These are phyloP conservation scores for Dichotomopilus funicola DNA, from an alignment of 2,329 filamentous ascomycete species.

Conservation along the genomic window DNA sequence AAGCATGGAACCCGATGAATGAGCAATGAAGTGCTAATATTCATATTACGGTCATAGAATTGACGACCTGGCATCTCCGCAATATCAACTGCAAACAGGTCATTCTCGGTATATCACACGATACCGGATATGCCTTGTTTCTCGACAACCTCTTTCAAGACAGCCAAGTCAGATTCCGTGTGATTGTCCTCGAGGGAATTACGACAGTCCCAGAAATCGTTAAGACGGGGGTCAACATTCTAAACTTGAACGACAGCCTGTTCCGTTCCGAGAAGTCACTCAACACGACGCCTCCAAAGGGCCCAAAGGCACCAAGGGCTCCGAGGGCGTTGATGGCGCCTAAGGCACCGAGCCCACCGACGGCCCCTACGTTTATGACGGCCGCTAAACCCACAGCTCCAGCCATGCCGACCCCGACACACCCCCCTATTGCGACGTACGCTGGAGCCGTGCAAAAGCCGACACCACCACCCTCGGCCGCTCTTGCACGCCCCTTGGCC, in stretches of 20 bases:
- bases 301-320: no score
- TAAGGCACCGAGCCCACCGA: no score
- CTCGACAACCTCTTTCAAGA: conserved; percentile 48
- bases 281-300: conserved; percentile 26
- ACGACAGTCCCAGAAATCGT: conserved; percentile 45
- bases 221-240: conserved; percentile 40
- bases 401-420: conserved; percentile 24
- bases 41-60: conserved; percentile 32
- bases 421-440: conserved; percentile 25
- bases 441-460: conserved; percentile 31
- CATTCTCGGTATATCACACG: conserved; percentile 55
- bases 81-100: conserved; percentile 58
- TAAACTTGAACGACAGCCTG: conserved; percentile 40
- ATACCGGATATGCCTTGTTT: conserved; percentile 54
- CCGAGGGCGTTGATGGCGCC: no score
- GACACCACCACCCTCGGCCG: conserved; percentile 38
- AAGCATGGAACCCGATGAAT: background rate
- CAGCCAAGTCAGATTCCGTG: conserved; percentile 34
- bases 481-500: conserved; percentile 20
- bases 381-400: conserved; percentile 14
- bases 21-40: background rate
- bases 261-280: conserved; percentile 50
- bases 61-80: conserved; percentile 49
- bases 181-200: conserved; percentile 49
- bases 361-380: no score